Conservation (phyloP, 179 eudicot species). For the Patellifolia procumbens region DNA sequence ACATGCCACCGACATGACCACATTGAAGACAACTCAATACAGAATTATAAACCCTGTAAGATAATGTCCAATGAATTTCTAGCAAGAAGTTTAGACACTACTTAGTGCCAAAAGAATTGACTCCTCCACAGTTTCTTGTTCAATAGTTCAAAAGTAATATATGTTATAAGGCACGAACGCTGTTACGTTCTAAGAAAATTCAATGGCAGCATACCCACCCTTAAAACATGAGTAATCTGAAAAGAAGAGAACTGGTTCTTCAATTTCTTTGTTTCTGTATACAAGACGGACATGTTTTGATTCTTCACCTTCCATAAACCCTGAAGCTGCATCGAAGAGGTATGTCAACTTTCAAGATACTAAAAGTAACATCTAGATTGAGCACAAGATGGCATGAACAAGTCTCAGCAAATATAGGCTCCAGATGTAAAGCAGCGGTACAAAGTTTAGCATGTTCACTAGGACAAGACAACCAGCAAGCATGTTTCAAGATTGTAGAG, state of each 20-base stretch:
- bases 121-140: no score
- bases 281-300: constrained; percentile 45
- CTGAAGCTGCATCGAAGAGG: constrained; percentile 46
- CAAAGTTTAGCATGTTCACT: neutral
- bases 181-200: neutral
- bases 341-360: constrained; percentile 4
- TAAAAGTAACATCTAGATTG: neutral
- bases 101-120: no score
- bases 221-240: constrained; percentile 61
- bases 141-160: neutral
- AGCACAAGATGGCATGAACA: neutral
- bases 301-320: constrained; percentile 62
- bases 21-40: neutral
- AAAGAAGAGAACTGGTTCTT: constrained; percentile 57
- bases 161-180: neutral
- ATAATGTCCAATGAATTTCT: neutral
- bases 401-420: neutral
- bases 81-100: neutral
- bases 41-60: neutral
- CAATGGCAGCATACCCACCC: constrained; percentile 46
- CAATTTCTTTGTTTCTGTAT: constrained; percentile 54
- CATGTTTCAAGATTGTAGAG: neutral
- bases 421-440: neutral
- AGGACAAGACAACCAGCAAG: neutral
- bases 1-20: neutral